A percentile compares a stretch with the other conserved stretches of the same genome.
These are phyloP conservation scores for Powellomyces hirtus DNA, from an alignment of 192 early-diverging fungal species.

Conservation along the genomic window DNA sequence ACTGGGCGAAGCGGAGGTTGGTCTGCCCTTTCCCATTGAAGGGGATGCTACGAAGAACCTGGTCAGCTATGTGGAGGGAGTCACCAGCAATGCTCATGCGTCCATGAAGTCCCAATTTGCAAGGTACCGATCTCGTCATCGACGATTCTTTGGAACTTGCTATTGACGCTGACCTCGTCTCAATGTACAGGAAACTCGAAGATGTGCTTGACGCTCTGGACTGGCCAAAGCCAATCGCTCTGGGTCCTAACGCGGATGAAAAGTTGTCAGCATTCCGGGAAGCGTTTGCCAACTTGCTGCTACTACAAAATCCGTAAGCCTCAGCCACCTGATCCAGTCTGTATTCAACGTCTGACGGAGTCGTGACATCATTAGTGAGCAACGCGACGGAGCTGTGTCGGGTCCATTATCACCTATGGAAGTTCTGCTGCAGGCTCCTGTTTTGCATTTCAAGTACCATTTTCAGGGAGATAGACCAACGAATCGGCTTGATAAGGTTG, in stretches of 20 bases:
- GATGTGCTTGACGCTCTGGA: slow-evolving; percentile 13
- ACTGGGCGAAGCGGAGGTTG: background rate
- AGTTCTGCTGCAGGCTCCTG: slow-evolving; percentile 22
- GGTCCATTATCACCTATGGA: slow-evolving; percentile 17
- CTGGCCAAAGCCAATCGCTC: slow-evolving; percentile 23
- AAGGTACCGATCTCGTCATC: background rate
- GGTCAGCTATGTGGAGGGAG: background rate
- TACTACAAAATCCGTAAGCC: slow-evolving; percentile 18
- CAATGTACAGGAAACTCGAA: slow-evolving; percentile 22
- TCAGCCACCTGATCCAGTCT: background rate
- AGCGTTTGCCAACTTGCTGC: slow-evolving; percentile 22
- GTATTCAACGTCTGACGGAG: background rate
- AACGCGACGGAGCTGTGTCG: background rate
- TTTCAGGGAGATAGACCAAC: slow-evolving; percentile 28
- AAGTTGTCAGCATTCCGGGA: slow-evolving; percentile 3
- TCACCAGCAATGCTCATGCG: background rate
- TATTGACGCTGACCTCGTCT: background rate
- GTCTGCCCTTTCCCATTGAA: background rate
- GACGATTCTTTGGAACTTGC: background rate
- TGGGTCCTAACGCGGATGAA: background rate
- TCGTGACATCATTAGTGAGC: background rate
- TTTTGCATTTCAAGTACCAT: slow-evolving; percentile 35
- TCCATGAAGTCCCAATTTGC: slow-evolving; percentile 1
- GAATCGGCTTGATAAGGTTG: slow-evolving; percentile 35
- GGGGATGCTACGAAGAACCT: background rate